Base-by-base conservation (phyloP, 2,329 filamentous ascomycete genomes). In the Botryosphaeria dothidea region DNA sequence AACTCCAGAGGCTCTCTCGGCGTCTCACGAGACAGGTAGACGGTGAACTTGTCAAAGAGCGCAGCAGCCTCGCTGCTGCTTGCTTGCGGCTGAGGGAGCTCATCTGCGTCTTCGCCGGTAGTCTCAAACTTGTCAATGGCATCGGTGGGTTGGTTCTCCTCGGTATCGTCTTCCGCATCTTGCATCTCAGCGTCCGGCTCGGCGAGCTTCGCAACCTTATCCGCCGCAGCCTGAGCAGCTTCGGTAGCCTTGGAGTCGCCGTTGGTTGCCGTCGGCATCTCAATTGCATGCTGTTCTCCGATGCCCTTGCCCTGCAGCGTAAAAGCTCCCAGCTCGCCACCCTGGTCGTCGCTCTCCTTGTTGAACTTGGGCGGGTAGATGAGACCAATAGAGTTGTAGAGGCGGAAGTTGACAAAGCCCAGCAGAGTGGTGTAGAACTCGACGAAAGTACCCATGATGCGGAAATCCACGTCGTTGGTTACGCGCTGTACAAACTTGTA, bases 381-480 rank as follows among this genome's bases (percentile, higher is more conserved):
- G 68, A 99, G 82, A 8, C 95, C 95, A 68, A 96, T 84, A 0
- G 92, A 89, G 1, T 93, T 97, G 82, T 97, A 99, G 52, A 99
- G 84, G 69, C 92, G 85, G 84, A 93, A 99, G 84, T 99, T 97
- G 80, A 98, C 89, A 74, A 99, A 99, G 67, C 94, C 91, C 21
- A 99, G 84, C 15, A 99, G 85, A 4, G 94, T 98, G 73, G 96
- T 97, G 83, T 99, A 99, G 79, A 99, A 99, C 78, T 99, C 94
- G 69, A 99, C 89, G 75, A 99, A 99, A 4, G 95, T 99, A 66
- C 92, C 94, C 95, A 99, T 99, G 80, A 99, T 99, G 73, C 95
- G 86, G 82, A 97, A 99, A 79, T 99, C 95, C 69, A 99, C 91
- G 78, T 99, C 95, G 65, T 91, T 92, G 45, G 95, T 92, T 15